A percentile compares a stretch with the other conserved stretches of the same genome.
phyloP scores from a whole-genome alignment of 2,329 filamentous ascomycete genomes.

The Microdochium trichocladiopsis region DNA sequence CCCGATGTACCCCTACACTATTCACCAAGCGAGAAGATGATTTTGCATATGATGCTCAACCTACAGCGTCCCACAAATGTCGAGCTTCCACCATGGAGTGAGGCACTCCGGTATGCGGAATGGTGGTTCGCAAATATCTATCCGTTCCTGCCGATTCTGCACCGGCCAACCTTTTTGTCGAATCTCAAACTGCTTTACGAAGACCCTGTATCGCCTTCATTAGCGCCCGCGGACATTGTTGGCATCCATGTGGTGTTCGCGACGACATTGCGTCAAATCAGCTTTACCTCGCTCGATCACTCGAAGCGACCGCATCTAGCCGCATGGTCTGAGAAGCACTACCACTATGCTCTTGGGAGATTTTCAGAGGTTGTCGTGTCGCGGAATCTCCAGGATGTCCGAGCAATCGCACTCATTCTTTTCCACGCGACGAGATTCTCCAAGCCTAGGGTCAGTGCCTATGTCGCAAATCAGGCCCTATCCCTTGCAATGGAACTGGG shows the following conservation, averaged over 20 bases:
- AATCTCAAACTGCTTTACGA: slow-evolving; percentile 63
- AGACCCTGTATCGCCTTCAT: slow-evolving; percentile 51
- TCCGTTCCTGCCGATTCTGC: slow-evolving; percentile 68
- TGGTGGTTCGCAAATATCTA: slow-evolving; percentile 72
- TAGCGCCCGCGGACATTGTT: slow-evolving; percentile 58
- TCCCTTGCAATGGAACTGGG: slow-evolving; percentile 67
- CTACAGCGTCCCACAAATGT: slow-evolving; percentile 49
- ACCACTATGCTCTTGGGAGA: slow-evolving; percentile 66
- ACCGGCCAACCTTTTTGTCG: slow-evolving; percentile 63
- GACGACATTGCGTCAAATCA: slow-evolving; percentile 67
- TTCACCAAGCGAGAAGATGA: slow-evolving; percentile 37
- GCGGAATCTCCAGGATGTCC: slow-evolving; percentile 58
- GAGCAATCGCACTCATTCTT: slow-evolving; percentile 67
- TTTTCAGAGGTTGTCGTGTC: slow-evolving; percentile 58
- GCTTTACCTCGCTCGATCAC: slow-evolving; percentile 46
- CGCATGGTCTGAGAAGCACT: slow-evolving; percentile 66
- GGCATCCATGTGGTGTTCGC: slow-evolving; percentile 75
- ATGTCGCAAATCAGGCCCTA: slow-evolving; percentile 58
- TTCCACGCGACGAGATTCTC: slow-evolving; percentile 70
- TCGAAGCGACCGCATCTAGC: slow-evolving; percentile 42
- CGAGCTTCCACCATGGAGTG: slow-evolving; percentile 54
- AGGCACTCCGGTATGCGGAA: slow-evolving; percentile 62
- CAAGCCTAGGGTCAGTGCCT: slow-evolving; percentile 68
- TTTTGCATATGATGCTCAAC: slow-evolving; percentile 58
- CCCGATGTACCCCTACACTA: slow-evolving; percentile 1